These are phyloP conservation scores for Solanum peruvianum DNA, from an alignment of 257 asterid genomes.

Conservation along the genomic window DNA sequence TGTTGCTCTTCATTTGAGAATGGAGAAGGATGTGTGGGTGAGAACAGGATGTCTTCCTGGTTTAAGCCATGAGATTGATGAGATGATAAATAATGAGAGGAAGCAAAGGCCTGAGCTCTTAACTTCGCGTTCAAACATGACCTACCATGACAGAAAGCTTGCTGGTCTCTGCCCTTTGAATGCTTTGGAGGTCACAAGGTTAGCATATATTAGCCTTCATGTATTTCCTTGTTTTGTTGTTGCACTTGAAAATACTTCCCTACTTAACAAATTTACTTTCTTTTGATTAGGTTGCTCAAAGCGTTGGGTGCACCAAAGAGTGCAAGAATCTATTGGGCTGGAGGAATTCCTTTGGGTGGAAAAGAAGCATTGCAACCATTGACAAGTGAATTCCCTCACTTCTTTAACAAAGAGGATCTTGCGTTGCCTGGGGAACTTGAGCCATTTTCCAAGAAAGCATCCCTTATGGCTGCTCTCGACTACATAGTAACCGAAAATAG, in stretches of 20 bases:
- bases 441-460: conserved; percentile 60
- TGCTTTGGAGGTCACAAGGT: conserved; percentile 72
- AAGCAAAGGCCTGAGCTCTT: conserved; percentile 50
- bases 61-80: conserved; percentile 41
- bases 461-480: conserved; percentile 86
- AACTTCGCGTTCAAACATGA: conserved; percentile 82
- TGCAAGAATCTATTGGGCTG: conserved; percentile 81
- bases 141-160: conserved; percentile 69
- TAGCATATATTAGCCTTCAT: background rate
- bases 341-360: conserved; percentile 90
- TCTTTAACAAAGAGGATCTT: conserved; percentile 81
- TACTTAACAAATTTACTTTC: background rate
- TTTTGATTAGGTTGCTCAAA: conserved; percentile 54
- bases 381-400: conserved; percentile 50
- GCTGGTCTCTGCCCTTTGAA: conserved; percentile 83
- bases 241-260: background rate
- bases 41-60: conserved; percentile 96
- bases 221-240: background rate
- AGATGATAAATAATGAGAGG: conserved; percentile 63
- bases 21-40: conserved; percentile 97
- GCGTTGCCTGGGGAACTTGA: conserved; percentile 78
- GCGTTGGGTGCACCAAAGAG: conserved; percentile 80
- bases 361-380: conserved; percentile 63
- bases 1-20: conserved; percentile 83
- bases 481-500: conserved; percentile 72